Base-by-base conservation (phyloP, 2,329 filamentous ascomycete species). In the Colletotrichum lupini region DNA sequence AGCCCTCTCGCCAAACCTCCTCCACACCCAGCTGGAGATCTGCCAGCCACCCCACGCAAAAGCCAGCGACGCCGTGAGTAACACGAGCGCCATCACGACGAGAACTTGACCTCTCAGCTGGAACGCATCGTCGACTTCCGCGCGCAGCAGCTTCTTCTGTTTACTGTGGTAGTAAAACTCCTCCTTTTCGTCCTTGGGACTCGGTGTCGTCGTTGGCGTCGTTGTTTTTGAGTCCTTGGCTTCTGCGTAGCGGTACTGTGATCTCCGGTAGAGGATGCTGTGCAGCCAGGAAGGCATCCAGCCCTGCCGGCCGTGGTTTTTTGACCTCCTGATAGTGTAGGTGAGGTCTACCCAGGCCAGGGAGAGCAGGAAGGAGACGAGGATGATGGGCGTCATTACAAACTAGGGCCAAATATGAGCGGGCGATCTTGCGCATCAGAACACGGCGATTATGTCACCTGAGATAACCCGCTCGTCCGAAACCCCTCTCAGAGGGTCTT, bases 81-180 rank as follows among this genome's bases (percentile, higher is more conserved):
- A 49, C 32, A 83, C 76, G 22, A 85, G 77, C 9, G 82, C 83
- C 77, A 93, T 78, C 2, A 81, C 83, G 4, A 87, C 78, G 28
- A 92, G 81, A n/a, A 93, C 86, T 24, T 82, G 83, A 12, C 84
- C 82, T 28, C 90, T 86, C 79, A 92, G 84, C 78, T 88, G 87
- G 75, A 93, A 90, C 3, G 92, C 92, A 77, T 93, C 91, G 3
- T 85, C 85, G 19, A 91, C 85, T 79, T 93, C 90, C 84, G 91
- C 83, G 78, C 83, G 87, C 77, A 92, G 86, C 66, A 93, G 83
- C 79, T 91, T 90, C 73, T 87, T 84, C 81, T 91, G 88, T 79
- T 89, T 87, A 75, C 84, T 86, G 80, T 89, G 88, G 75, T 89
- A 90, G 76, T 87, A 86, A 79, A 82, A 85, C 22, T 79, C 76